Conservation (phyloP, 495 filamentous ascomycete species). For the Xylaria flabelliformis region DNA sequence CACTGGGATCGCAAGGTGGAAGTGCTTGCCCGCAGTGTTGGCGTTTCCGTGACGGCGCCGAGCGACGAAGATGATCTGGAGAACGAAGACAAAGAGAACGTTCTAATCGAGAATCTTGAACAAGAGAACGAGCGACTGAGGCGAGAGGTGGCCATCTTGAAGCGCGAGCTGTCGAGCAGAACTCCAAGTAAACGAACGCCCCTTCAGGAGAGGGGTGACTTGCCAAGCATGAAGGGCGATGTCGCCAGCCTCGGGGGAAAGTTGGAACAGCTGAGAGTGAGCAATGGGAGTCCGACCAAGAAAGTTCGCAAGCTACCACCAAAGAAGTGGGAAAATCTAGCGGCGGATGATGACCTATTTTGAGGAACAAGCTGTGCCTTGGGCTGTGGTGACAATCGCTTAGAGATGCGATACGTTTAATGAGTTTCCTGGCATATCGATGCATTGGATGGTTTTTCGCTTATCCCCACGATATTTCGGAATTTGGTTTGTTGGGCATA, state of each 20-base stretch:
- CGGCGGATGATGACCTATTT: slow-evolving; percentile 46
- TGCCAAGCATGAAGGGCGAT: slow-evolving; percentile 32
- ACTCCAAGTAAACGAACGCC: slow-evolving; percentile 53
- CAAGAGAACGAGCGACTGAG: slow-evolving; percentile 66
- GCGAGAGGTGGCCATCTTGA: slow-evolving; percentile 57
- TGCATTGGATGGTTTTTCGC: neutral
- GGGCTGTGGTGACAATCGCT: neutral
- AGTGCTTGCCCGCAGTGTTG: slow-evolving; percentile 74
- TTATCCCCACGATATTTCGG: neutral
- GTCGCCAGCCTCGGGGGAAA: slow-evolving; percentile 34
- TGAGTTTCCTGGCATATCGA: neutral
- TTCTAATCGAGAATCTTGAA: slow-evolving; percentile 62
- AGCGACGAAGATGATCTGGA: slow-evolving; percentile 39
- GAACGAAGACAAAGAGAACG: slow-evolving; percentile 58
- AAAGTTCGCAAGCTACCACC: slow-evolving; percentile 48
- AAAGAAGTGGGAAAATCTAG: slow-evolving; percentile 45
- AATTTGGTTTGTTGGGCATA: slow-evolving; percentile 20
- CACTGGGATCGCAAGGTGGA: slow-evolving; percentile 92
- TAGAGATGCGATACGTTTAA: neutral
- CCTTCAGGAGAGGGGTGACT: slow-evolving; percentile 49
- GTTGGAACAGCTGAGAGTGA: slow-evolving; percentile 39
- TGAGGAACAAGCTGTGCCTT: slow-evolving; percentile 26
- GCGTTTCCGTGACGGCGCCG: slow-evolving; percentile 37
- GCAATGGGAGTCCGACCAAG: slow-evolving; percentile 43
- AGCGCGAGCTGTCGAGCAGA: slow-evolving; percentile 53